Base-by-base conservation (phyloP, 371 early-diverging fungal genomes). In the Nematocida sp. region DNA sequence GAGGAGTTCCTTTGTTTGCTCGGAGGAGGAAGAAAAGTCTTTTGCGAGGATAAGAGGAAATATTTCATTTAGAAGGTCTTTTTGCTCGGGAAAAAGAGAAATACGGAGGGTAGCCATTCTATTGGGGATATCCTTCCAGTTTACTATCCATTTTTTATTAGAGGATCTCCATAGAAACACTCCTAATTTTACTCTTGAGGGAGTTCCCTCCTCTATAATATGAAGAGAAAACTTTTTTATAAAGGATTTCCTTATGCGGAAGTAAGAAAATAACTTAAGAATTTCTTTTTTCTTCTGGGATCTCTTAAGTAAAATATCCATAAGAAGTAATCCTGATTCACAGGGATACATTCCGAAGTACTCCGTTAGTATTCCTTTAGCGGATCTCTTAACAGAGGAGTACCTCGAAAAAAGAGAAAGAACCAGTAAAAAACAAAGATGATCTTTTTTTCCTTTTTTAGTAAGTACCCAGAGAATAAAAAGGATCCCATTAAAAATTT, bases 401-500 rank as follows among this genome's bases (percentile, higher is more conserved):
- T 9, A 26, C 11, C 53, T 36, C 18, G 61, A 42, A 35, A 71
- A 71, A 2, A 71, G 48, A 4, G 64, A 40, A 3, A 71, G 47
- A 18, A 61, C 30, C 9, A 40, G 26, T 5, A 60, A 16, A 60
- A 36, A 71, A 1, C 42, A 60, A 30, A 71, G 36, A 20, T 71
- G 75, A n/a, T 36, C 2, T 2, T 2, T 30, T 2, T 13, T 5
- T 36, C 51, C 51, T 9, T 3, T 20, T 33, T 50, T 2, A 9
- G 48, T 61, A n/a, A 71, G 42, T 38, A 38, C 75, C 75, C 75
- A 71, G 3, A 57, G 33, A 3, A 71, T 48, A 11, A 60, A 38
- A 1, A 60, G 49, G 18, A 71, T 13, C 0, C 75, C 75, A 48
- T 60, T 71, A 16, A 71, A 45, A 1, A 47, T 33, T 16, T 51